These are phyloP conservation scores for Uronychia setigera DNA, from an alignment of 73 alveolate species.

Conservation along the genomic window DNA sequence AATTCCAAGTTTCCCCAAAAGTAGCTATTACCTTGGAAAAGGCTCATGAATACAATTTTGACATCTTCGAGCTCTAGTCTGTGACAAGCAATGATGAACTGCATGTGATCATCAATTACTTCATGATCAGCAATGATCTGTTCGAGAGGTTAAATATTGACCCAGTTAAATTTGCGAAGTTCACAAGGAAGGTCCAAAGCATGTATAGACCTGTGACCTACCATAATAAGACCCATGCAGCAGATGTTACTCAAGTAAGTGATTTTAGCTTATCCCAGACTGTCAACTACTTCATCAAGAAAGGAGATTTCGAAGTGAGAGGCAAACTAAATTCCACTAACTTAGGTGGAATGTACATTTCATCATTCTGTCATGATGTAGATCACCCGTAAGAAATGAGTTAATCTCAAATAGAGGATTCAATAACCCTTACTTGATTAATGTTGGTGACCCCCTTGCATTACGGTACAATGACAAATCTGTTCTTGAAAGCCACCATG, in stretches of 20 bases:
- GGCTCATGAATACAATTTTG: conserved; percentile 9
- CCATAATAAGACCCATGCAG: conserved; percentile 38
- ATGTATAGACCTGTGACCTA: conserved; percentile 20
- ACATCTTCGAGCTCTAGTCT: conserved; percentile 8
- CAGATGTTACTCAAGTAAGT: conserved; percentile 21
- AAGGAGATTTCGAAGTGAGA: conserved; percentile 18
- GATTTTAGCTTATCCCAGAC: neutral
- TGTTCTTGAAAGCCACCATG: conserved; percentile 73
- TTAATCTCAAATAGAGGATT: conserved; percentile 30
- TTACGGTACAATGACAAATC: conserved; percentile 64
- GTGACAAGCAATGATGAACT: conserved; percentile 24
- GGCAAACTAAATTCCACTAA: conserved; percentile 66
- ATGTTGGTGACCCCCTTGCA: conserved; percentile 56
- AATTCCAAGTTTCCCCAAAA: neutral
- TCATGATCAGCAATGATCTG: conserved; percentile 3
- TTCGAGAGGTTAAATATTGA: conserved; percentile 14
- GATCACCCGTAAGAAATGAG: conserved; percentile 68
- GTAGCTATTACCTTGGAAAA: conserved; percentile 6
- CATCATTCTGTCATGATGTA: conserved; percentile 76
- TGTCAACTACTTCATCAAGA: conserved; percentile 10
- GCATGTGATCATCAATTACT: conserved; percentile 13
- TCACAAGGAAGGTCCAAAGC: conserved; percentile 8
- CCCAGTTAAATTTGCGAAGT: neutral
- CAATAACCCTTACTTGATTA: conserved; percentile 62
- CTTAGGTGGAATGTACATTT: conserved; percentile 55